Conservation (phyloP, 768 basidiomycete species). For the Suillus weaverae region DNA sequence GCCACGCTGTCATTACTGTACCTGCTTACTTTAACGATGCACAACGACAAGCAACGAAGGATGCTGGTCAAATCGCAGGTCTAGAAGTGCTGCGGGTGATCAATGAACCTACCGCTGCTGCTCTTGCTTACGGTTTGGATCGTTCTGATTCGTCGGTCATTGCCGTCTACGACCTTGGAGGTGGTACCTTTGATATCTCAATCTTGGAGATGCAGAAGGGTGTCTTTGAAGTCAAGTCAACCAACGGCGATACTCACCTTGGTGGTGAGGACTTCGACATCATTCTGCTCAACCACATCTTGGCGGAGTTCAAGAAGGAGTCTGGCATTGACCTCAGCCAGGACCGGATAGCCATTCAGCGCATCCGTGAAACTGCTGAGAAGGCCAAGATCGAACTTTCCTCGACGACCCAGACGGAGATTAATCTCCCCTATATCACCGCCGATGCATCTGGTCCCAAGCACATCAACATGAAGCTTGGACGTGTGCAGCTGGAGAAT, state of each 20-base stretch:
- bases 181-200: slow-evolving; percentile 99
- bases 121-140: slow-evolving; percentile 96
- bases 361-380: slow-evolving; percentile 98
- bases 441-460: slow-evolving; percentile 93
- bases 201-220: slow-evolving; percentile 99
- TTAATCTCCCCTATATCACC: slow-evolving; percentile 98
- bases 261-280: slow-evolving; percentile 98
- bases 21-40: slow-evolving; percentile 99
- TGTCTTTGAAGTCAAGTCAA: slow-evolving; percentile 99
- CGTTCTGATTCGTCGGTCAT: slow-evolving; percentile 79
- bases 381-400: slow-evolving; percentile 99
- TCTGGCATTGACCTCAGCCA: slow-evolving; percentile 74
- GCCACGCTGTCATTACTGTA: slow-evolving; percentile 90
- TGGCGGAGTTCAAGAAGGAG: slow-evolving; percentile 95
- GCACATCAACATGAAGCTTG: slow-evolving; percentile 92
- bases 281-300: slow-evolving; percentile 78
- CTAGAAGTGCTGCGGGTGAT: slow-evolving; percentile 97
- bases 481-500: slow-evolving; percentile 86
- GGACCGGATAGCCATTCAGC: slow-evolving; percentile 97
- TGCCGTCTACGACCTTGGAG: slow-evolving; percentile 98
- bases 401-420: slow-evolving; percentile 91
- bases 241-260: slow-evolving; percentile 98
- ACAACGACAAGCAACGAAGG: slow-evolving; percentile 97
- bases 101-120: slow-evolving; percentile 98
- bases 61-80: slow-evolving; percentile 96